Base-by-base conservation (phyloP, 208 protist genomes). In the Crithidia acanthocephali region DNA sequence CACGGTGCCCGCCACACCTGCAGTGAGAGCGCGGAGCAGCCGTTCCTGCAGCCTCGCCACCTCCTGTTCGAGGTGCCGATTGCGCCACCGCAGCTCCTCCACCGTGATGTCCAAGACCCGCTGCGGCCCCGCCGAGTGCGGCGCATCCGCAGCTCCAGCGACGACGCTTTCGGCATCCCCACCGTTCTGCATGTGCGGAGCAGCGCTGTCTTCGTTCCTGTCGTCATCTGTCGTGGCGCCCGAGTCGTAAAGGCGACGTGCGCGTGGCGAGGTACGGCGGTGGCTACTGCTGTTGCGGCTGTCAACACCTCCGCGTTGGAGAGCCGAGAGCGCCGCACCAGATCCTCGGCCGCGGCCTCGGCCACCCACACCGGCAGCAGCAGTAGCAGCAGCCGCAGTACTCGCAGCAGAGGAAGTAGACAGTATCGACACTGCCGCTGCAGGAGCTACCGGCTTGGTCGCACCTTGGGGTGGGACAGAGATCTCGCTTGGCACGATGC, bases 71-170 rank as follows among this genome's bases (percentile, higher is more conserved):
- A 90, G 66, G 22, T 75, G 58, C 3, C 35, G 67, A 64, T 90
- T 94, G 18, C 78, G 78, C 55, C 74, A 78, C n/a, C 79, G 78
- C 23, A 94, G 73, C 57, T 86, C 81, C 33, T 83, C 81, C 57
- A 94, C 51, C 27, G 73, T 63, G 60, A 79, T 79, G 28, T 69
- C 58, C 18, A 68, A 68, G 18, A 84, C 48, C 1, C 70, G 66
- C 32, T 52, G 18, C 5, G 33, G 0, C 18, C 33, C 20, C 28
- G 33, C 55, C 16, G 30, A 37, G 7, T 18, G 58, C 52, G 23
- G 33, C 32, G 35, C 44, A 48, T 64, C 72, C 16, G 23, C 55
- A 27, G 23, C 32, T 20, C 9, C 58, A 0, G 3, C 27, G 18
- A 42, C 32, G 18, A 32, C 1, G 1, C 8, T 40, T 11, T 40